Percentiles rank a stretch among this genome's conserved stretches.
Conservation (phyloP, 306 rosid genomes). For the Pterocarpus santalinus region DNA sequence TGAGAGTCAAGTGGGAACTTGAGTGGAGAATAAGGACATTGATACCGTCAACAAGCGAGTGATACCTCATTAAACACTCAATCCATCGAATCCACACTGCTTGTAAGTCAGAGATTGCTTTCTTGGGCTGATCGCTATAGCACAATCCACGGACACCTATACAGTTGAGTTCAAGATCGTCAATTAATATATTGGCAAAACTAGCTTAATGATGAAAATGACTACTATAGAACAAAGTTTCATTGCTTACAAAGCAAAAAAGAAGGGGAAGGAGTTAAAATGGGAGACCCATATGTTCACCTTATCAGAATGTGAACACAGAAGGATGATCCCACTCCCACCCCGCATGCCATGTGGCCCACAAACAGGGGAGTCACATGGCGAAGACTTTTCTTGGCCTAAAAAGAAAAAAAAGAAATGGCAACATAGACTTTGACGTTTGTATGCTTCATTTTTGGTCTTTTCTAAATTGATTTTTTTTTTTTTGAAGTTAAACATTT, state of each 20-base stretch:
- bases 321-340: not conserved
- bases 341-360: slow-evolving; percentile 49
- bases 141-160: slow-evolving; percentile 98
- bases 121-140: slow-evolving; percentile 93
- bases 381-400: slow-evolving; percentile 45
- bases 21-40: slow-evolving; percentile 34
- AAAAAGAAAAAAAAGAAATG: slow-evolving; percentile 38
- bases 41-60: slow-evolving; percentile 7
- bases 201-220: slow-evolving; percentile 3
- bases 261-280: not conserved
- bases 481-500: not conserved
- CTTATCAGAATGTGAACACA: slow-evolving; percentile 30
- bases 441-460: slow-evolving; percentile 9
- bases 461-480: not conserved
- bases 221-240: not conserved
- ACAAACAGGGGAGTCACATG: slow-evolving; percentile 55
- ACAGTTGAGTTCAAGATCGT: slow-evolving; percentile 38
- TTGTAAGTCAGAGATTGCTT: slow-evolving; percentile 86
- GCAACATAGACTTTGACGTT: slow-evolving; percentile 47
- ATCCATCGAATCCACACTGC: slow-evolving; percentile 96
- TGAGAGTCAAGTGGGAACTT: slow-evolving; percentile 40
- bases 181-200: slow-evolving; percentile 17
- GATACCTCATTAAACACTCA: slow-evolving; percentile 65
- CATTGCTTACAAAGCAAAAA: slow-evolving; percentile 21
- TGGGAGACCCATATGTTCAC: slow-evolving; percentile 35